A percentile compares a stretch with the other conserved stretches of the same genome.
These are phyloP conservation scores for Ceratocystis diversiconidia DNA, from an alignment of 2,329 filamentous ascomycete genomes.

Conservation along the genomic window DNA sequence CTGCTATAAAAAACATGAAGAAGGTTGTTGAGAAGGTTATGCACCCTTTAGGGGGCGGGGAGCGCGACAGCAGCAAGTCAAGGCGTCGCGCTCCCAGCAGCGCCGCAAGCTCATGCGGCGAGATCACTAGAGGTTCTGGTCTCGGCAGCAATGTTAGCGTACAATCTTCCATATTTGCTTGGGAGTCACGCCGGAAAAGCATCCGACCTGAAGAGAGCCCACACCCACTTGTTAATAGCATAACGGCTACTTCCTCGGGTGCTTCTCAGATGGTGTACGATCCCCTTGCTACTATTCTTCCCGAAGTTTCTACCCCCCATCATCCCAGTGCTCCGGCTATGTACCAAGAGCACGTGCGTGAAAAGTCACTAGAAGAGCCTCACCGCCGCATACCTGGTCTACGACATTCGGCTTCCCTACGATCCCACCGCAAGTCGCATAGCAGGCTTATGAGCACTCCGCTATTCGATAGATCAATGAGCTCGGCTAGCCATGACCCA, in stretches of 20 bases:
- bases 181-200: conserved; percentile 32
- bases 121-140: conserved; percentile 28
- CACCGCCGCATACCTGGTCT: conserved; percentile 1
- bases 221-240: conserved; percentile 21
- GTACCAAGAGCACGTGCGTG: conserved; percentile 16
- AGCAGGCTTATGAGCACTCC: conserved; percentile 10
- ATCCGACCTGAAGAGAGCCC: conserved; percentile 33
- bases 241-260: conserved; percentile 2
- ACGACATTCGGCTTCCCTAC: conserved; percentile 14
- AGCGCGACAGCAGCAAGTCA: conserved; percentile 39
- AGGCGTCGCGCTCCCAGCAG: conserved; percentile 47
- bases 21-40: conserved; percentile 52
- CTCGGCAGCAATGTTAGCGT: conserved; percentile 5
- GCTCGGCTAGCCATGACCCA: background rate
- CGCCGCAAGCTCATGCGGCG: conserved; percentile 48
- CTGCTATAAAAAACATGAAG: conserved; percentile 61
- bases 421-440: conserved; percentile 17
- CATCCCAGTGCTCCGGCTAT: conserved; percentile 13
- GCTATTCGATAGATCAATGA: background rate
- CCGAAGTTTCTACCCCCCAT: conserved; percentile 18
- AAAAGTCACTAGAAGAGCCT: conserved; percentile 17
- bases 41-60: conserved; percentile 36
- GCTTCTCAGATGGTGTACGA: conserved; percentile 25
- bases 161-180: conserved; percentile 30
- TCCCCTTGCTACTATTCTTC: conserved; percentile 29